Evolutionary conservation across 192 early-diverging fungal species (phyloP).

Genomic region (Backusella tuberculispora): DNA sequence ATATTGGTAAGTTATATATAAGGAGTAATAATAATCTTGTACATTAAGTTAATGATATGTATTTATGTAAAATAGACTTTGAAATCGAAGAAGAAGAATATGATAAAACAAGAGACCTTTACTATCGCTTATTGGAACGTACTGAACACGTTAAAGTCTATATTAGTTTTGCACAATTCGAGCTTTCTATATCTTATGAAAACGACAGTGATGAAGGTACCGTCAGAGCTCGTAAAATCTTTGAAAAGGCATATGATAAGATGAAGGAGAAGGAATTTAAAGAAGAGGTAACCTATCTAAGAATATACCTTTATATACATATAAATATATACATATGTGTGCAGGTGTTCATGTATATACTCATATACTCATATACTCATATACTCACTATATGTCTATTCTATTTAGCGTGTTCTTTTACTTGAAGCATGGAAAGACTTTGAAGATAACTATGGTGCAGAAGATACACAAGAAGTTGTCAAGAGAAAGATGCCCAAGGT

Average conservation of each 20-base stretch:
- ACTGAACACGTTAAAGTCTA: conserved; percentile 98
- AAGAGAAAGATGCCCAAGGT: conserved; percentile 83
- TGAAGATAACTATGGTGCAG: conserved; percentile 64
- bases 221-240: conserved; percentile 71
- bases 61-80: conserved; percentile 62
- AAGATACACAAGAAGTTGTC: conserved; percentile 61
- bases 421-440: conserved; percentile 93
- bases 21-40: no score
- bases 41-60: neutral
- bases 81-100: conserved; percentile 86
- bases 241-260: conserved; percentile 70
- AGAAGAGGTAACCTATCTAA: conserved; percentile 64
- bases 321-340: neutral
- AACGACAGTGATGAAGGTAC: conserved; percentile 49
- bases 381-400: neutral
- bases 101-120: conserved; percentile 75
- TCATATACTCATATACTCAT: neutral
- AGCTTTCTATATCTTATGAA: conserved; percentile 66
- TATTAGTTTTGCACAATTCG: conserved; percentile 94
- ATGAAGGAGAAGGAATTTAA: conserved; percentile 76
- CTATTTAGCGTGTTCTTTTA: conserved; percentile 69
- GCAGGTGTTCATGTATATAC: neutral
- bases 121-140: conserved; percentile 81
- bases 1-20: conserved; percentile 60
- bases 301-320: neutral